Percentiles rank a stretch among this genome's conserved stretches.
These are phyloP conservation scores for Brettanomyces bruxellensis DNA, from an alignment of 805 yeast genomes.

Conservation along the genomic window DNA sequence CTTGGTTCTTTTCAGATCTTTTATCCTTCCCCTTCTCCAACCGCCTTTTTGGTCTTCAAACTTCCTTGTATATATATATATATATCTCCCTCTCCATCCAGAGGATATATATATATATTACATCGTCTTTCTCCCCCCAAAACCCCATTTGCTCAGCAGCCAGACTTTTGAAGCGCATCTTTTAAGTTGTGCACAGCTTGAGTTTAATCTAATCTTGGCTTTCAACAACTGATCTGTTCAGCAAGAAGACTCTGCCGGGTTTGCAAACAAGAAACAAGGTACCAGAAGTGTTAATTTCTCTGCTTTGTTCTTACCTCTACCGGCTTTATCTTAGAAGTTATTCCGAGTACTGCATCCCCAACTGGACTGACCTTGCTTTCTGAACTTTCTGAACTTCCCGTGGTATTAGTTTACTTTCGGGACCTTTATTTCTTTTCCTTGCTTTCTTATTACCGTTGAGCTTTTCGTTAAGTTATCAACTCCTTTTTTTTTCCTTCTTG, in stretches of 20 bases:
- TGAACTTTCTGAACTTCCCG: background rate
- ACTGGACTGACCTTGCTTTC: too few species aligned
- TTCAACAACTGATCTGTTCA: too few species aligned
- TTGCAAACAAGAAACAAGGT: too few species aligned
- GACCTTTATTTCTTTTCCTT: background rate
- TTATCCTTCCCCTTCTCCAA: background rate
- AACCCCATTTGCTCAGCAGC: background rate
- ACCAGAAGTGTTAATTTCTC: too few species aligned
- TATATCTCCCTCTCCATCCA: constrained; percentile 1
- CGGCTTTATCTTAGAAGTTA: too few species aligned
- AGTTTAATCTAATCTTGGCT: too few species aligned
- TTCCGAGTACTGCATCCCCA: too few species aligned
- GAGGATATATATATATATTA: constrained; percentile 3
- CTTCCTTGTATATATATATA: constrained; percentile 3
- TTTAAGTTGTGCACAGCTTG: too few species aligned
- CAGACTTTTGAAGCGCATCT: too few species aligned
- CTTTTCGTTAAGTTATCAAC: background rate
- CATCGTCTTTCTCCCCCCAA: background rate
- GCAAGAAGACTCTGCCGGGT: too few species aligned
- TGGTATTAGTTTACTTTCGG: constrained; percentile 3
- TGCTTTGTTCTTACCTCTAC: too few species aligned
- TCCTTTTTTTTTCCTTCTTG: background rate
- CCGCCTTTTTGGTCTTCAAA: background rate
- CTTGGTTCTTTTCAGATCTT: background rate
- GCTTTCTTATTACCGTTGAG: background rate